Conservation (phyloP, 2,329 filamentous ascomycete species). For the Aspergillus latus region DNA sequence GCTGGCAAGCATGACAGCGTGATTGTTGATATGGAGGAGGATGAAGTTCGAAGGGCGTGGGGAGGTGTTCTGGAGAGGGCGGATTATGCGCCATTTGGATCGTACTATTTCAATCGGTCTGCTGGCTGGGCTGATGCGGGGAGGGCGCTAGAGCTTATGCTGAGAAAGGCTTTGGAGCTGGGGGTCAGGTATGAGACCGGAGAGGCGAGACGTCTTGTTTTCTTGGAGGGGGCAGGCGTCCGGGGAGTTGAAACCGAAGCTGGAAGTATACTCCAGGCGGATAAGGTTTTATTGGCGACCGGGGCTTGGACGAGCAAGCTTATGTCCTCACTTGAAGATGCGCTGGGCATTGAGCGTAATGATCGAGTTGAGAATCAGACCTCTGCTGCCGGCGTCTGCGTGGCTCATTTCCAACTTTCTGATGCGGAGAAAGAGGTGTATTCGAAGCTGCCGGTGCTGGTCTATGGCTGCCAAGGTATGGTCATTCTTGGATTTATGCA, state of each 20-base stretch:
- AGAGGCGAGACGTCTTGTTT: constrained; percentile 47
- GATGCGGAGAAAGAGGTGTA: constrained; percentile 52
- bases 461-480: constrained; percentile 46
- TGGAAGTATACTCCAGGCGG: constrained; percentile 51
- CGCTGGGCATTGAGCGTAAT: constrained; percentile 46
- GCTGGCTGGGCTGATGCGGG: constrained; percentile 57
- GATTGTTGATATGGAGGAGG: constrained; percentile 46
- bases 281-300: constrained; percentile 56
- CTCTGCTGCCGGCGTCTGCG: constrained; percentile 61
- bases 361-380: constrained; percentile 53
- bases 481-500: background rate
- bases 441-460: constrained; percentile 54
- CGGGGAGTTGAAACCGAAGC: constrained; percentile 50
- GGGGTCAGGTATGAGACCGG: constrained; percentile 50
- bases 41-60: constrained; percentile 43
- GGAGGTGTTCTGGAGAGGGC: constrained; percentile 41
- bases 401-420: constrained; percentile 57
- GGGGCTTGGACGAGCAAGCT: constrained; percentile 59
- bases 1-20: constrained; percentile 44
- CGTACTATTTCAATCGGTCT: constrained; percentile 51
- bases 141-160: constrained; percentile 46
- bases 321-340: constrained; percentile 52
- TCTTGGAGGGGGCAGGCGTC: constrained; percentile 31
- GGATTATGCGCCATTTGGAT: constrained; percentile 39
- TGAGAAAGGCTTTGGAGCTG: constrained; percentile 43